phyloP scores from a whole-genome alignment of 257 asterid species.

The Solanum dulcamara region DNA sequence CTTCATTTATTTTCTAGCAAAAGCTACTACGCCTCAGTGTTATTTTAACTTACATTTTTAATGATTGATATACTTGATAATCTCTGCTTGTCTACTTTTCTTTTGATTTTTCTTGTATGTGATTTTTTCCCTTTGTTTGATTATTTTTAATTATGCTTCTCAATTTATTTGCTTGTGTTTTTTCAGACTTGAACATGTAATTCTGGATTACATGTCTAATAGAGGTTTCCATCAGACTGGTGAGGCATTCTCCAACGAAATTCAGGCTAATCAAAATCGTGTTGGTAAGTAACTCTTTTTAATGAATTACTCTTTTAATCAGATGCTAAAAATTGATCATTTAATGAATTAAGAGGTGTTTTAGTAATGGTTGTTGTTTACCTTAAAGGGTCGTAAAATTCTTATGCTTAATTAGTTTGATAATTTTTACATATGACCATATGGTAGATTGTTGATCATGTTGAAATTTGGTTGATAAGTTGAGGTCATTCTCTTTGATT shows the following conservation, averaged over 20 bases:
- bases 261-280: conserved; percentile 4
- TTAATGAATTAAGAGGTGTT: not conserved
- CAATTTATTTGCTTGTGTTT: not conserved
- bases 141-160: not conserved
- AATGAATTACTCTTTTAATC: not conserved
- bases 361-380: not conserved
- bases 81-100: not conserved
- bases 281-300: conserved; percentile 12
- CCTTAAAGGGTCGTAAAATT: not conserved
- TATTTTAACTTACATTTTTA: not conserved
- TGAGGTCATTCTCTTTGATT: not conserved
- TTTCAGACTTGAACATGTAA: conserved; percentile 25
- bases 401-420: not conserved
- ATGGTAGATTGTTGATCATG: not conserved
- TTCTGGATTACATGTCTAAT: conserved; percentile 21
- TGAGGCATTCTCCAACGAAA: conserved; percentile 21
- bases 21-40: not conserved
- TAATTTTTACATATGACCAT: not conserved
- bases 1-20: not conserved
- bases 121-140: not conserved
- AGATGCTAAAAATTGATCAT: not conserved
- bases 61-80: not conserved
- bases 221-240: conserved; percentile 20
- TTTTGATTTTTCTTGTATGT: not conserved
- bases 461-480: not conserved